phyloP scores from a whole-genome alignment of 192 early-diverging fungal species.

The Physocladia obscura region DNA sequence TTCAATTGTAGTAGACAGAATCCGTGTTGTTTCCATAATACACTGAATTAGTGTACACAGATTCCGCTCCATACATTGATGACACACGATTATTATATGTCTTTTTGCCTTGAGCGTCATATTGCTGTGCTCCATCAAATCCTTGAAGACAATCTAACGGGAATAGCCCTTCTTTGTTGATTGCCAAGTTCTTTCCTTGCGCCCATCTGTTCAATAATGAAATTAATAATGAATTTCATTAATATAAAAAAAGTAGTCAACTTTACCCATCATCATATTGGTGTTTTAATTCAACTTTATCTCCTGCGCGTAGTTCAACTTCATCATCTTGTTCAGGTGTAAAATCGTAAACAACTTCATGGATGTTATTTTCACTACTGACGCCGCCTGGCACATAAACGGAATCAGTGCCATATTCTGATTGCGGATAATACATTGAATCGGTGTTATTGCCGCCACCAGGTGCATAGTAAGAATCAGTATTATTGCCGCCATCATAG shows the following conservation, averaged over 20 bases:
- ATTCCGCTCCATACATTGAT: constrained; percentile 4
- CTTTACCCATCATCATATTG: constrained; percentile 11
- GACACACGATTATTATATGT: not conserved
- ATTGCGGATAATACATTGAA: constrained; percentile 1
- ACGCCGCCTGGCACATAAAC: not conserved
- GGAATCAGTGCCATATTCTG: not conserved
- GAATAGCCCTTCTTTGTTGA: constrained; percentile 2
- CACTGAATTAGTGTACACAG: not conserved
- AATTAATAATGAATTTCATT: not conserved
- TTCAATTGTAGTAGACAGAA: not conserved
- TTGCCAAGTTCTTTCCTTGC: constrained; percentile 11
- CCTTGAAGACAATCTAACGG: constrained; percentile 8
- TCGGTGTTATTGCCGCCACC: too few species aligned
- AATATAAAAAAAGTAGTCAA: not conserved
- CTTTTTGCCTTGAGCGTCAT: constrained; percentile 8
- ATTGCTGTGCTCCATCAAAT: not conserved
- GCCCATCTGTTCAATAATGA: constrained; percentile 17
- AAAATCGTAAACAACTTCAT: not conserved
- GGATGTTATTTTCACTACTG: not conserved
- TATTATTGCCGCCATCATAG: too few species aligned
- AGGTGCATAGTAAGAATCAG: too few species aligned
- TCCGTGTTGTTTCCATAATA: constrained; percentile 14
- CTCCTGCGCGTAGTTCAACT: not conserved
- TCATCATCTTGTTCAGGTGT: not conserved
- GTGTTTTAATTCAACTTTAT: constrained; percentile 1